These are phyloP conservation scores for Suillus subaureus DNA, from an alignment of 768 basidiomycete genomes.

Conservation along the genomic window DNA sequence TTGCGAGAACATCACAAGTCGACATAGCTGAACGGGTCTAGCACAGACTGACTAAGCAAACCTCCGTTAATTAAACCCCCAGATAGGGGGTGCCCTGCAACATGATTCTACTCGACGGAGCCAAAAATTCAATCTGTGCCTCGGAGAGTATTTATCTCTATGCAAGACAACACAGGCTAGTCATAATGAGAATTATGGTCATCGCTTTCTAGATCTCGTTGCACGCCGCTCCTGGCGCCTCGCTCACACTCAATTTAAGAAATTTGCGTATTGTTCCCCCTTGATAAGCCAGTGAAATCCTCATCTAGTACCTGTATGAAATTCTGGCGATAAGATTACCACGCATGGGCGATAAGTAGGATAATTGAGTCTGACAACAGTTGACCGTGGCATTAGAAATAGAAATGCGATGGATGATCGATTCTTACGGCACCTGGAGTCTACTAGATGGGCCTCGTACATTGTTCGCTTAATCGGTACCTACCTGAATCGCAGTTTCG, in stretches of 20 bases:
- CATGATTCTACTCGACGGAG: too few relatives aligned
- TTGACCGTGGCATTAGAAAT: neutral
- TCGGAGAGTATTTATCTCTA: too few relatives aligned
- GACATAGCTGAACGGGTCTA: too few relatives aligned
- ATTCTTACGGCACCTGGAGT: neutral
- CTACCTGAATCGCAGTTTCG: too few relatives aligned
- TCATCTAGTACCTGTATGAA: neutral
- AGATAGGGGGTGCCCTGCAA: too few relatives aligned
- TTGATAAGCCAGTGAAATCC: neutral
- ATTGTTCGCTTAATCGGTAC: neutral
- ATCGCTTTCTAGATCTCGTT: neutral
- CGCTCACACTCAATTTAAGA: neutral
- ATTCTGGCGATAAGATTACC: neutral
- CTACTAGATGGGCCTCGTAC: neutral
- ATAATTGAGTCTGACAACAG: neutral
- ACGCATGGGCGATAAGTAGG: neutral
- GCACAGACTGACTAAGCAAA: too few relatives aligned
- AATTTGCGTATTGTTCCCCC: neutral
- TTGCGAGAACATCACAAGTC: too few relatives aligned
- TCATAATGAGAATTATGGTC: neutral
- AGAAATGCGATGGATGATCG: neutral
- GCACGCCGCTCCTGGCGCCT: neutral
- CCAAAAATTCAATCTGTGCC: too few relatives aligned
- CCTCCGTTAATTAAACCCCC: too few relatives aligned
- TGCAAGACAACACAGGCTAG: too few relatives aligned